Percentiles rank a stretch among this genome's conserved stretches.
Conservation (phyloP, 2,329 filamentous ascomycete species). For the Sporothrix sp. region DNA sequence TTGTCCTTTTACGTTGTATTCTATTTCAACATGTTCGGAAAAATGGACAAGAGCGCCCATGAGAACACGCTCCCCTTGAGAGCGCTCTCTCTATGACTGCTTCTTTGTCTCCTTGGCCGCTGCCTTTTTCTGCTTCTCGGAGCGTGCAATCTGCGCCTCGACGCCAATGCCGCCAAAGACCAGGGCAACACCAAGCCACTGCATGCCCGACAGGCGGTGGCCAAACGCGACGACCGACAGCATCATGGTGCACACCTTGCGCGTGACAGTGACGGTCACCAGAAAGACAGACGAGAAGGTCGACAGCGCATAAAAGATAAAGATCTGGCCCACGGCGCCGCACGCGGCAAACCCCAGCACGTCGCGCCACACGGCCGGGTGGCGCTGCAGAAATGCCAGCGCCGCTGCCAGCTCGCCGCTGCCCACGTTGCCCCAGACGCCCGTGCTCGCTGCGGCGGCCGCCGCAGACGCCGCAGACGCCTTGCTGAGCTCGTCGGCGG, state of each 20-base stretch:
- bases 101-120: constrained; percentile 5
- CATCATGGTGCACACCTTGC: constrained; percentile 99
- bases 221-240: constrained; percentile 92
- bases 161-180: constrained; percentile 94
- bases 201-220: constrained; percentile 74
- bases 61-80: too few species aligned
- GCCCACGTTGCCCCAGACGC: constrained; percentile 30
- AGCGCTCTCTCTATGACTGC: constrained; percentile 17
- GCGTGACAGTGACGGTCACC: constrained; percentile 91
- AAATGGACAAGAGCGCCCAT: not conserved
- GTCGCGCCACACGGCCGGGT: constrained; percentile 77
- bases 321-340: constrained; percentile 88
- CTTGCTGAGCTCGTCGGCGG: constrained; percentile 55
- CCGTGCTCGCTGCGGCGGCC: not conserved
- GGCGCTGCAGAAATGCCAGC: constrained; percentile 64
- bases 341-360: constrained; percentile 84
- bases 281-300: constrained; percentile 86
- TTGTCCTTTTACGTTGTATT: not conserved
- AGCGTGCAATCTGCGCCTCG: constrained; percentile 70
- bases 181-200: constrained; percentile 84
- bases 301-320: constrained; percentile 93
- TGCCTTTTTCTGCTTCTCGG: constrained; percentile 77
- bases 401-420: constrained; percentile 75
- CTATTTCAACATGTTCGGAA: not conserved
- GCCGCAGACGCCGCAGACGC: constrained; percentile 21